Conservation (phyloP, 257 asterid genomes). For the Capsicum baccatum region DNA sequence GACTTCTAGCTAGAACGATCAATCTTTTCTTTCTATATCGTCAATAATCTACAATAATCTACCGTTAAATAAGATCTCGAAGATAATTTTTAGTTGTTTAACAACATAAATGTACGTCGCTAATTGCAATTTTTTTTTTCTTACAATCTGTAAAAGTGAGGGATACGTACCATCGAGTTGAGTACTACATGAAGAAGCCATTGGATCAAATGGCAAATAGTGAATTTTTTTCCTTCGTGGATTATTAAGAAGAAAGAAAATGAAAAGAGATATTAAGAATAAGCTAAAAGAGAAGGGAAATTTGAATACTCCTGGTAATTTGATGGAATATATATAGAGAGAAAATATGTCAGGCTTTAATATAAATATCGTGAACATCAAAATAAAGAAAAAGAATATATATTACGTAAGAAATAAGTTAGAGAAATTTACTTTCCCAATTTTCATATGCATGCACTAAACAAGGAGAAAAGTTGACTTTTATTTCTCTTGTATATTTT, state of each 20-base stretch:
- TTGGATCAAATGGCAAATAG: not conserved
- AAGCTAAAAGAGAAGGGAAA: not conserved
- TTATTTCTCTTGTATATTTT: no score
- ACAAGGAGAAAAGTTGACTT: not conserved
- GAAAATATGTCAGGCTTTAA: no score
- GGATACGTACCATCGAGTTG: not conserved
- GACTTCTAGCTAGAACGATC: not conserved
- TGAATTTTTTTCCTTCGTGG: not conserved
- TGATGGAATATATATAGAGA: not conserved
- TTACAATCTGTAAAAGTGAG: not conserved
- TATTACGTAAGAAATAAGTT: not conserved
- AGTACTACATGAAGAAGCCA: not conserved
- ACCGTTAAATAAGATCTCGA: no score
- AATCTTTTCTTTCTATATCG: not conserved
- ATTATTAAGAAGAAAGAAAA: not conserved
- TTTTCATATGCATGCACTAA: not conserved
- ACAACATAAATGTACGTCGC: not conserved
- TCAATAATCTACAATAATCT: no score
- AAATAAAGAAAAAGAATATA: not conserved
- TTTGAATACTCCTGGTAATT: not conserved
- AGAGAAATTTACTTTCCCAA: not conserved
- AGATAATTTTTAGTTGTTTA: not conserved
- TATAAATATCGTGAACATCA: no score
- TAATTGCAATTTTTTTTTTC: not conserved
- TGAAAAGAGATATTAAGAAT: not conserved